Base-by-base conservation (phyloP, 129 eudicot genomes). In the Artemisia tridentata region DNA sequence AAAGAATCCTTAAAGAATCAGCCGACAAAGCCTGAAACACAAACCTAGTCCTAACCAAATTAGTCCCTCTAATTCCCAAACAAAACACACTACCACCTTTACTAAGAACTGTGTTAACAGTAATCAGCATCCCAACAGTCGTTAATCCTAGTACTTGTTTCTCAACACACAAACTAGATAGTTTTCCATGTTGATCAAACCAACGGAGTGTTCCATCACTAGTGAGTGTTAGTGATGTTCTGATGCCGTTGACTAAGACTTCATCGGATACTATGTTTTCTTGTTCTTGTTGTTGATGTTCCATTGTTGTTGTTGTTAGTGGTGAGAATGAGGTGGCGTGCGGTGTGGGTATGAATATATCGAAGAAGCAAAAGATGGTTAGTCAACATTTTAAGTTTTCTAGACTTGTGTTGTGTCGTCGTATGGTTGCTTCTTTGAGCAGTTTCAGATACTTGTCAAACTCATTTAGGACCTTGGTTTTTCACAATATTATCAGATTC, bases 131-230 rank as follows among this genome's bases (percentile, higher is more conserved):
- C 13, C 82, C 97, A 21, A 63, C 69, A 0, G 63, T 78, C 10
- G 87, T 68, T 71, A 90, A 77, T 3, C 97, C 96, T 6, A 87
- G 62, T 3, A 90, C 96, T 76, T 93, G 78, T 68, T 84, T 90
- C 81, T 93, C 93, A 41, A 93, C 74, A 31, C 52, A 78, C 83
- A 93, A 48, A 45, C 61, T 12, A 5, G 49, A 45, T 43, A 14
- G 47, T 25, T 14, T 18, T 17, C 12, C 59, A 41, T 62, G 67
- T 25, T 56, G 63, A 59, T 76, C 82, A 27, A 27, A 6, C 65
- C 69, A 29, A 5, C 69, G 21, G 47, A 23, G 49, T 11, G 11
- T 34, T 60, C 19, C 59, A 43, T 66, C 91, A 69, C 73, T 11
- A 19, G 82, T 55, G 41, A 93, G 78, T n/a, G 78, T 75, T 3